Evolutionary conservation across 164 flowering plant genomes (phyloP), one percentile per base, ranked within the genome.

Genomic region (Aristolochia californica): DNA sequence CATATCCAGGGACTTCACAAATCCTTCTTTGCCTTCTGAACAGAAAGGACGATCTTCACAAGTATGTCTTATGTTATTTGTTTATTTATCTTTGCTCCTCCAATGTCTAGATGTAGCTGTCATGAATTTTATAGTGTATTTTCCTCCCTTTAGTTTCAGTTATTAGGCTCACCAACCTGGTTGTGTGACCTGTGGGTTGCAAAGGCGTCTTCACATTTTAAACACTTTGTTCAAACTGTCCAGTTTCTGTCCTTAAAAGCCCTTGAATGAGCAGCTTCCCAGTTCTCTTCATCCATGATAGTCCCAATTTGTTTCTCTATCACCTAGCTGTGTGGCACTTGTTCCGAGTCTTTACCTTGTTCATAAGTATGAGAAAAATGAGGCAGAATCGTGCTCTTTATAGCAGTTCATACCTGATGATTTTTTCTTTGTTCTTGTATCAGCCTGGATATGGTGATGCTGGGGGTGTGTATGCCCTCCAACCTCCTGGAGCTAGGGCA

Each of bases 41-140:
- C 89, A 78, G 61, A 94, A 78, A 67, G 93, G 97, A 66, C 78
- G 88, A 67, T 68, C 97, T 23, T 78, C 94, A 43, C 99, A 87
- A 61, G 99, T 88, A 82, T 61, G 72, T 55, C 63, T 18, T 12
- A 55, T 40, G 0, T 55, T 15, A n/a, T 40, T 55, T 50, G n/a
- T 30, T 30, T 22, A 3, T n/a, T n/a, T 47, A 47, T 17, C 11
- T 17, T 47, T 47, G 50, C 7, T 17, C 22, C 22, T n/a, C 20
- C 21, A 21, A 47, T 47, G 50, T 47, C 22, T n/a, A 17, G 50
- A 47, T 47, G 14, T 47, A 47, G 22, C 50, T 14, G 50, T 47
- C 0, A 47, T 17, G 20, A 5, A 7, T 47, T 47, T 47, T 12
- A n/a, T 8, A 1, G 40, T 34, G 5, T 12, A 34, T 34, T 34